A percentile compares a stretch with the other conserved stretches of the same genome.
These are phyloP conservation scores for Penicillium oxalicum DNA, from an alignment of 2,329 filamentous ascomycete species.

Conservation along the genomic window DNA sequence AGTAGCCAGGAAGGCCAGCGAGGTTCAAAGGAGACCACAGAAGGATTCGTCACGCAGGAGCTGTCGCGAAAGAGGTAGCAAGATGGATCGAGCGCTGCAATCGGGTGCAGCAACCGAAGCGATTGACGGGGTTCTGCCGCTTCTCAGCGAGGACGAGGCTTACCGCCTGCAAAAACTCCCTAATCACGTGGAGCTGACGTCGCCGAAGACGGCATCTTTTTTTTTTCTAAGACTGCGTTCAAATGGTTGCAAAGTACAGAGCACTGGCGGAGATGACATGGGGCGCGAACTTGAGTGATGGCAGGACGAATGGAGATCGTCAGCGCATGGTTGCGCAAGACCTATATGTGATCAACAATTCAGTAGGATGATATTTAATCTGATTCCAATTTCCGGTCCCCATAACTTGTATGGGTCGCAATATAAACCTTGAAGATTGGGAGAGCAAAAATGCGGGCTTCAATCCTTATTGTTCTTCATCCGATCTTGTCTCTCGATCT, in stretches of 20 bases:
- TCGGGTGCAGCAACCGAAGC: slow-evolving; percentile 24
- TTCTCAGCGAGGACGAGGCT: slow-evolving; percentile 13
- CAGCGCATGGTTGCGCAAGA: too few species aligned
- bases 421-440: too few species aligned
- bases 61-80: slow-evolving; percentile 10
- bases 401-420: too few species aligned
- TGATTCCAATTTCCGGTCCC: too few species aligned
- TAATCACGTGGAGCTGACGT: slow-evolving; percentile 21
- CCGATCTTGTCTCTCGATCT: not conserved
- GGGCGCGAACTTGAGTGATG: too few species aligned
- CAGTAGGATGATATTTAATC: too few species aligned
- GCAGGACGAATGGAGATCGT: too few species aligned
- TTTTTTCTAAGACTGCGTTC: not conserved
- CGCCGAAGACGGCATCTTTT: slow-evolving; percentile 10
- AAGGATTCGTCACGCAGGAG: slow-evolving; percentile 11
- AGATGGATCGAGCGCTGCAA: slow-evolving; percentile 18
- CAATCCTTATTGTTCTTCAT: too few species aligned
- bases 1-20: slow-evolving; percentile 9
- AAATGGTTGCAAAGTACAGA: not conserved
- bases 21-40: slow-evolving; percentile 11
- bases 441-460: too few species aligned
- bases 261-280: not conserved
- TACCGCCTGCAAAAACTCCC: slow-evolving; percentile 20
- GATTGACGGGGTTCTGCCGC: slow-evolving; percentile 24
- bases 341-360: too few species aligned